Conservation (phyloP, 441 rosid genomes). For the Corymbia calophylla region DNA sequence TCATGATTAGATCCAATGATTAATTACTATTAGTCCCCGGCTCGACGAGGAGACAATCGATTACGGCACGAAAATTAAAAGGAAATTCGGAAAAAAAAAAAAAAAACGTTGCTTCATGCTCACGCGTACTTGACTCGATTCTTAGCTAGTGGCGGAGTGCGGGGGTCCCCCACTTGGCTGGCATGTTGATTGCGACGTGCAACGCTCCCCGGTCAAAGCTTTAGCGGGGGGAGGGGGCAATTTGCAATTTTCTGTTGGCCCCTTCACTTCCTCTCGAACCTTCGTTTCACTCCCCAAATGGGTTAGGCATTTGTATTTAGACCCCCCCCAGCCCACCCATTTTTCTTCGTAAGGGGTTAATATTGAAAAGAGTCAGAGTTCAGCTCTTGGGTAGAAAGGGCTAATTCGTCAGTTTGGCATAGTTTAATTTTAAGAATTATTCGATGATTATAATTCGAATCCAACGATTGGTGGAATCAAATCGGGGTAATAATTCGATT, state of each 20-base stretch:
- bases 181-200: neutral
- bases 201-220: neutral
- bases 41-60: neutral
- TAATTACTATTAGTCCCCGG: neutral
- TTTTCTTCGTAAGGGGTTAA: neutral
- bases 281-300: neutral
- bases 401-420: neutral
- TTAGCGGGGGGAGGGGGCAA: neutral
- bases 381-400: neutral
- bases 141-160: neutral
- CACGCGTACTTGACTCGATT: neutral
- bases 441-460: neutral
- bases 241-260: neutral
- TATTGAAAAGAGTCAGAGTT: neutral
- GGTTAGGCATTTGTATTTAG: neutral
- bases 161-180: neutral
- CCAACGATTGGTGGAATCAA: neutral
- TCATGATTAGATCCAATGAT: neutral
- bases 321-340: accelerated
- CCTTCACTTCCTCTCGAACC: neutral
- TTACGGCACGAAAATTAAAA: neutral
- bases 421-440: neutral
- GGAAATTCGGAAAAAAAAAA: neutral
- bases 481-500: neutral
- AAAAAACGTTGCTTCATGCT: neutral